These are phyloP conservation scores for Ustilago shanxiensis DNA, from an alignment of 1,284 basidiomycete genomes.

Conservation along the genomic window DNA sequence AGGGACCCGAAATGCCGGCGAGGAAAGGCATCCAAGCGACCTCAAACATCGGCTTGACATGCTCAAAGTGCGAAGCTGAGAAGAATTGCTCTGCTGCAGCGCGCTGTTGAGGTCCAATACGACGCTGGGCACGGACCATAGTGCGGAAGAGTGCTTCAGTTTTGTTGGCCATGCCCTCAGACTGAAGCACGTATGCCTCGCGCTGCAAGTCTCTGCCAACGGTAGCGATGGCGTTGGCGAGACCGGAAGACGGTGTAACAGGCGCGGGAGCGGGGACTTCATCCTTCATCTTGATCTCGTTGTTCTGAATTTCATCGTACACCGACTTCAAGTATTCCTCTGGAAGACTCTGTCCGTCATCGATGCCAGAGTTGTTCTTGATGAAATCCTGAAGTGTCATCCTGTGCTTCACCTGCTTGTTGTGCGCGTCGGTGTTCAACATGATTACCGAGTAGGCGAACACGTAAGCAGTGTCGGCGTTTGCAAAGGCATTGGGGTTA, in stretches of 20 bases:
- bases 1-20: conserved; percentile 66
- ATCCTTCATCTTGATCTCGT: conserved; percentile 71
- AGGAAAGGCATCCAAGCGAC: conserved; percentile 70
- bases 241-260: conserved; percentile 42
- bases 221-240: conserved; percentile 66
- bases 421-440: conserved; percentile 70
- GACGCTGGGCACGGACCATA: conserved; percentile 68
- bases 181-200: conserved; percentile 68
- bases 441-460: conserved; percentile 70
- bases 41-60: conserved; percentile 70
- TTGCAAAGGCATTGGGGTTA: conserved; percentile 67
- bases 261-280: conserved; percentile 52
- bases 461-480: conserved; percentile 70
- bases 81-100: conserved; percentile 69
- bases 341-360: conserved; percentile 66
- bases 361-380: conserved; percentile 70
- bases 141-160: conserved; percentile 70
- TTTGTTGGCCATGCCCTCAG: conserved; percentile 69
- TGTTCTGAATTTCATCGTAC: conserved; percentile 68
- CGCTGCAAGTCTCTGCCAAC: conserved; percentile 68
- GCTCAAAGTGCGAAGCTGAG: conserved; percentile 69
- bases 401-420: conserved; percentile 69
- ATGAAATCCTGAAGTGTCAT: conserved; percentile 69
- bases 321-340: conserved; percentile 65
- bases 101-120: conserved; percentile 61